A percentile compares a stretch with the other conserved stretches of the same genome.
Conservation (phyloP, 768 basidiomycete species). For the Amanita polypyramis region DNA sequence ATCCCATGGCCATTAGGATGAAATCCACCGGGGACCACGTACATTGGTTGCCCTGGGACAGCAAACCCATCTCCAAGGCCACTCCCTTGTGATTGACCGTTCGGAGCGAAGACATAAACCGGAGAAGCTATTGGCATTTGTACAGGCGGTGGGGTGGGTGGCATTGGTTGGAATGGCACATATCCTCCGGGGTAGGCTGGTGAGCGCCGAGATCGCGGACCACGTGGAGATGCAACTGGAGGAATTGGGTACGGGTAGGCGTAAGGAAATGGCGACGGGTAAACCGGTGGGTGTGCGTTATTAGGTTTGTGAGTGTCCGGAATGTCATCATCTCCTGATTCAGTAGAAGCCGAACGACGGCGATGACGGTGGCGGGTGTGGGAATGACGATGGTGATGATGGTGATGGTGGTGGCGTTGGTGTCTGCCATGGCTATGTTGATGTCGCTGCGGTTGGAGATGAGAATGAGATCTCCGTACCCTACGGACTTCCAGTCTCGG, state of each 20-base stretch:
- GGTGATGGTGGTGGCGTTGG: conserved; percentile 15
- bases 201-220: conserved; percentile 14
- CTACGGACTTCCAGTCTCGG: conserved; percentile 9
- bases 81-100: conserved; percentile 2
- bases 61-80: background rate
- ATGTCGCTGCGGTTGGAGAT: conserved; percentile 11
- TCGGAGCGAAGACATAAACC: conserved; percentile 14
- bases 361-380: conserved; percentile 7
- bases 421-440: conserved; percentile 16
- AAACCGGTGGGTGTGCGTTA: conserved; percentile 20
- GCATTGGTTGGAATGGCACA: conserved; percentile 21
- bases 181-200: conserved; percentile 17
- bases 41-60: conserved; percentile 5
- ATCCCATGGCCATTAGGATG: background rate
- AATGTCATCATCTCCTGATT: background rate
- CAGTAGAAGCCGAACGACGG: conserved; percentile 9
- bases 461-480: conserved; percentile 10
- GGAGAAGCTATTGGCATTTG: conserved; percentile 15
- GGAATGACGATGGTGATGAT: conserved; percentile 14
- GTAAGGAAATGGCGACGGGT: conserved; percentile 23
- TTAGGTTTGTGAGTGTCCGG: conserved; percentile 7
- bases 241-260: conserved; percentile 17
- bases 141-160: conserved; percentile 6
- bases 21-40: background rate
- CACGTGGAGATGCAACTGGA: conserved; percentile 13